Conservation (phyloP, 2,329 filamentous ascomycete genomes). For the Botrytis hyacinthi region DNA sequence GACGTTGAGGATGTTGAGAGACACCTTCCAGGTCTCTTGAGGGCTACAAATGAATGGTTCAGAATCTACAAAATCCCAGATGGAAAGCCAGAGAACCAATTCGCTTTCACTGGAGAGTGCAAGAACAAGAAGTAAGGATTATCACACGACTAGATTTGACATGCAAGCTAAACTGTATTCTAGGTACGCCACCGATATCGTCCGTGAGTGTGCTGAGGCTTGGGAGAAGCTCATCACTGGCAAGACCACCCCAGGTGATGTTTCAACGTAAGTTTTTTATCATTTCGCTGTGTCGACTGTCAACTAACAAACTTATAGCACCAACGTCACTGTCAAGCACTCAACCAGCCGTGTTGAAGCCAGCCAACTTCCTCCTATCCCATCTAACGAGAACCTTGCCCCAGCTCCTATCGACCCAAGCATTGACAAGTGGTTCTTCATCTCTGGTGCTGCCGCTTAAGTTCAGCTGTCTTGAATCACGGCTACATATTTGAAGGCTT, state of each 20-base stretch:
- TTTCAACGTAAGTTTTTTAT: constrained; percentile 69
- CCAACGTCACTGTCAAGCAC: constrained; percentile 74
- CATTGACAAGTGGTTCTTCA: constrained; percentile 99
- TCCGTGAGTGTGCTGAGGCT: constrained; percentile 92
- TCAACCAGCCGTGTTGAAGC: constrained; percentile 70
- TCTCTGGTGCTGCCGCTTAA: constrained; percentile 90
- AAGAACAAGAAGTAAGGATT: constrained; percentile 92
- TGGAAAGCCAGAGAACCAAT: constrained; percentile 99
- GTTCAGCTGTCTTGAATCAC: constrained; percentile 6
- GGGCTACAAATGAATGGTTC: constrained; percentile 99
- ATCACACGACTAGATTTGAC: neutral
- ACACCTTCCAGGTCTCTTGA: constrained; percentile 92
- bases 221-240: constrained; percentile 96
- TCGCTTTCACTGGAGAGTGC: constrained; percentile 99
- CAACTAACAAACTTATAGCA: constrained; percentile 51
- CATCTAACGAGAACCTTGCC: constrained; percentile 72
- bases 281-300: neutral
- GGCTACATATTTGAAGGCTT: constrained; percentile 22
- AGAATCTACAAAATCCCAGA: constrained; percentile 99
- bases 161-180: constrained; percentile 24
- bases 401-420: constrained; percentile 90
- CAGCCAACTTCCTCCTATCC: constrained; percentile 72
- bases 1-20: constrained; percentile 99
- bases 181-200: constrained; percentile 89
- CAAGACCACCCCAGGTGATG: constrained; percentile 74